These are phyloP conservation scores for Panaeolus papilionaceus DNA, from an alignment of 768 basidiomycete genomes.

Conservation along the genomic window DNA sequence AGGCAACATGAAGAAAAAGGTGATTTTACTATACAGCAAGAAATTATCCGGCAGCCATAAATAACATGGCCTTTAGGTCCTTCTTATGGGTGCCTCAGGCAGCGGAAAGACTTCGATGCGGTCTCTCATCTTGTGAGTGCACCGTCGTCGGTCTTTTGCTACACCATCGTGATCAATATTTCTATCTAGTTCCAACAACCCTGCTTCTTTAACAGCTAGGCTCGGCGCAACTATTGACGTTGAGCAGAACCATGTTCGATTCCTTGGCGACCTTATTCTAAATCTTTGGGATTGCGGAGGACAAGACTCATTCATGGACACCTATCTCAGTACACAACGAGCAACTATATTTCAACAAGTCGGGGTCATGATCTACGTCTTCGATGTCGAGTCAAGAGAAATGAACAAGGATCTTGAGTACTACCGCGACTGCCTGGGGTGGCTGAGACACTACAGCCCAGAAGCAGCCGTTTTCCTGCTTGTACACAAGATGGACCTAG, in stretches of 20 bases:
- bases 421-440: conserved; percentile 89
- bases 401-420: conserved; percentile 88
- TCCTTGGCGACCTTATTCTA: conserved; percentile 94
- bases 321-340: conserved; percentile 90
- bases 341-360: conserved; percentile 97
- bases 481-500: conserved; percentile 98
- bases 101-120: conserved; percentile 98
- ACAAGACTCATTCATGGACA: conserved; percentile 98
- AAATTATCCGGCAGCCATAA: conserved; percentile 21
- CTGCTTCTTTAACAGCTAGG: conserved; percentile 88
- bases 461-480: conserved; percentile 89
- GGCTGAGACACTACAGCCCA: conserved; percentile 77
- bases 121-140: conserved; percentile 93
- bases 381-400: conserved; percentile 91
- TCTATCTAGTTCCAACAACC: conserved; percentile 84
- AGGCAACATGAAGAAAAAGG: conserved; percentile 68
- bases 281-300: conserved; percentile 99
- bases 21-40: conserved; percentile 30
- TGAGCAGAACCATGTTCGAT: conserved; percentile 96
- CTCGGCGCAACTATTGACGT: conserved; percentile 98
- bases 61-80: conserved; percentile 62
- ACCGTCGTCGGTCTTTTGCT: conserved; percentile 16
- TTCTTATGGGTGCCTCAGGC: conserved; percentile 97
- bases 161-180: conserved; percentile 18
- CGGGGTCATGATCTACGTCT: conserved; percentile 97